These are phyloP conservation scores for Aureobasidium leucospermi DNA, from an alignment of 2,329 filamentous ascomycete species.

Conservation along the genomic window DNA sequence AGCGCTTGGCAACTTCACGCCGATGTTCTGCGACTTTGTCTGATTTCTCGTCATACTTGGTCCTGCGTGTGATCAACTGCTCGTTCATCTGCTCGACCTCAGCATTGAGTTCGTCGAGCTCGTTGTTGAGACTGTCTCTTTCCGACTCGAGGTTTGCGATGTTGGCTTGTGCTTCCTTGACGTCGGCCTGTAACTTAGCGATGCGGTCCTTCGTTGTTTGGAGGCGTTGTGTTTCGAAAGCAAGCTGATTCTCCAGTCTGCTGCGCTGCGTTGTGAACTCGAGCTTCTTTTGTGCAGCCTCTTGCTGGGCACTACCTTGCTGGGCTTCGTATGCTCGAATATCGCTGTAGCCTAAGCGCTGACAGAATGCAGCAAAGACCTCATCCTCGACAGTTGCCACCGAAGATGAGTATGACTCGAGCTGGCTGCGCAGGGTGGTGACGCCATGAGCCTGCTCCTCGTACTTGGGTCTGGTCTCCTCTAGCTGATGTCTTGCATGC, in stretches of 20 bases:
- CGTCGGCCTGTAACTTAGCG: constrained; percentile 57
- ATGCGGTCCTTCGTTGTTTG: constrained; percentile 64
- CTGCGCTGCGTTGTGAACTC: constrained; percentile 76
- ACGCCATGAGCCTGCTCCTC: constrained; percentile 64
- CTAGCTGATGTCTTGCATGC: constrained; percentile 64
- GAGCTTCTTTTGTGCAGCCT: constrained; percentile 77
- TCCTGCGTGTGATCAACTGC: constrained; percentile 60
- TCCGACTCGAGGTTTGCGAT: constrained; percentile 64
- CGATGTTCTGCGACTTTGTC: constrained; percentile 73
- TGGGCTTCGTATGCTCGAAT: constrained; percentile 91
- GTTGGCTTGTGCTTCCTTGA: constrained; percentile 59
- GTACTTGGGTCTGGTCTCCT: constrained; percentile 71
- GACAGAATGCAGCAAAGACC: constrained; percentile 79
- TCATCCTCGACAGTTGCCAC: constrained; percentile 81
- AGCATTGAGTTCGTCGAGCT: constrained; percentile 64
- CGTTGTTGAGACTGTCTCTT: constrained; percentile 66
- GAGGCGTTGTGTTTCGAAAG: constrained; percentile 63
- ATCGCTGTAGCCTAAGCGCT: constrained; percentile 74
- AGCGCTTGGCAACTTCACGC: constrained; percentile 72
- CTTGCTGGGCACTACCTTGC: constrained; percentile 85
- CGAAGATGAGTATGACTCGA: constrained; percentile 51
- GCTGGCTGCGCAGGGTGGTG: constrained; percentile 51
- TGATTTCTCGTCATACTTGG: constrained; percentile 59
- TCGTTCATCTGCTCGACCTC: constrained; percentile 72
- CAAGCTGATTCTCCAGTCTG: constrained; percentile 53